A percentile compares a stretch with the other conserved stretches of the same genome.
These are phyloP conservation scores for Colletotrichum siamense DNA, from an alignment of 2,329 filamentous ascomycete genomes.

Conservation along the genomic window DNA sequence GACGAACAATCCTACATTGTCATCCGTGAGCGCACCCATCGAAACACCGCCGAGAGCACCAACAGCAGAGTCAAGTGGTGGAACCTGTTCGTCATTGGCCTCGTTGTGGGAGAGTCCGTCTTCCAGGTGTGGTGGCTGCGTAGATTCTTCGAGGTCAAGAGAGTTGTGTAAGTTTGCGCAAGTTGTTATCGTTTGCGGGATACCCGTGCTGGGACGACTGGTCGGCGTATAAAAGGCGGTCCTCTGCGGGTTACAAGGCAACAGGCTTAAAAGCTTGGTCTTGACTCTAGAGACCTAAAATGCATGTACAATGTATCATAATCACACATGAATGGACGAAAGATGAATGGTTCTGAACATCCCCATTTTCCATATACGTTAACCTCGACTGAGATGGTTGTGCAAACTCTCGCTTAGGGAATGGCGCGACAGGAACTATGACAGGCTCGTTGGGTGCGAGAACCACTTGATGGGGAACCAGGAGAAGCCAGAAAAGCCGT, in stretches of 20 bases:
- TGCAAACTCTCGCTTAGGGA: neutral
- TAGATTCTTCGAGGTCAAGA: slow-evolving; percentile 92
- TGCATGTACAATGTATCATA: slow-evolving; percentile 14
- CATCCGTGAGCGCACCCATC: slow-evolving; percentile 91
- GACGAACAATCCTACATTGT: slow-evolving; percentile 99
- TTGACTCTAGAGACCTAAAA: neutral
- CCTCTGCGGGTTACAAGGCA: neutral
- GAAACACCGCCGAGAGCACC: slow-evolving; percentile 98
- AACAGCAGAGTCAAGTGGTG: slow-evolving; percentile 99
- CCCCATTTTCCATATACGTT: neutral
- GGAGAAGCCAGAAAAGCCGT: neutral
- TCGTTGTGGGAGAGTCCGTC: slow-evolving; percentile 88
- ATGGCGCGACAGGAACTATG: neutral
- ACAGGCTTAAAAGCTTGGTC: neutral
- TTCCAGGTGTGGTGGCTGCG: slow-evolving; percentile 99
- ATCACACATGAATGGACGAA: slow-evolving; percentile 11
- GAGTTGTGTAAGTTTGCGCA: slow-evolving; percentile 59
- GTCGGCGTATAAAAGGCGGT: neutral
- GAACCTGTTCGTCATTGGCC: slow-evolving; percentile 93
- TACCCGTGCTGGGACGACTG: slow-evolving; percentile 5
- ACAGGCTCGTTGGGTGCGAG: neutral
- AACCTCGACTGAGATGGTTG: neutral
- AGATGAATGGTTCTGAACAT: neutral
- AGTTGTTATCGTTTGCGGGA: slow-evolving; percentile 2
- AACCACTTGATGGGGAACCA: neutral